A percentile compares a stretch with the other conserved stretches of the same genome.
phyloP scores from a whole-genome alignment of 2,329 filamentous ascomycete genomes.

The Periconia sp. region DNA sequence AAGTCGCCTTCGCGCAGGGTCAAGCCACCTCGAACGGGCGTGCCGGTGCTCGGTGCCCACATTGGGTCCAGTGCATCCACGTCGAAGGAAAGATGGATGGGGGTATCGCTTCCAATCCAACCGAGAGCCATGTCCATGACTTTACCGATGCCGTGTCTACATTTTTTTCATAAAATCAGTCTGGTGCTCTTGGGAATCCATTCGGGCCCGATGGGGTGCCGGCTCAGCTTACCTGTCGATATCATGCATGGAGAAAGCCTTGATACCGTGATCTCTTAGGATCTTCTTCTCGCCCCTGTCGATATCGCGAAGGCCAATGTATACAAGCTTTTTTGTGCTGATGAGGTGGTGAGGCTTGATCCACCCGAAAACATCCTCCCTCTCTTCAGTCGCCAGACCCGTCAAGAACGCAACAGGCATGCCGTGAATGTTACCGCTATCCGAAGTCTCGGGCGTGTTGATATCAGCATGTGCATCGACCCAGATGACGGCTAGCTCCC shows the following conservation, averaged over 20 bases:
- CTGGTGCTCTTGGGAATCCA: not conserved
- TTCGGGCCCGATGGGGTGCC: not conserved
- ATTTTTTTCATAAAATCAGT: conserved; percentile 5
- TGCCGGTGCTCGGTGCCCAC: conserved; percentile 95
- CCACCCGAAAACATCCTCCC: conserved; percentile 87
- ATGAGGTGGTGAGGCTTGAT: conserved; percentile 70
- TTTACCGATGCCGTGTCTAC: conserved; percentile 84
- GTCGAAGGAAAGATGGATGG: conserved; percentile 96
- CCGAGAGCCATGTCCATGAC: conserved; percentile 98
- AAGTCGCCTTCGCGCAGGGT: conserved; percentile 95
- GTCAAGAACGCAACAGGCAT: conserved; percentile 96
- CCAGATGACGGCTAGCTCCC: conserved; percentile 95
- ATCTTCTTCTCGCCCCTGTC: conserved; percentile 94
- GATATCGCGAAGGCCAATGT: conserved; percentile 93
- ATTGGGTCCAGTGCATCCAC: conserved; percentile 94
- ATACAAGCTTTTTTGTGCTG: conserved; percentile 84
- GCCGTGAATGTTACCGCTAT: conserved; percentile 92
- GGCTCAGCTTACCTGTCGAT: conserved; percentile 71
- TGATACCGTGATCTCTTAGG: conserved; percentile 83
- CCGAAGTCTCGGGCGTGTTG: conserved; percentile 89
- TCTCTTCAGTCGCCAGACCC: conserved; percentile 75
- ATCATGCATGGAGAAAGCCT: conserved; percentile 98
- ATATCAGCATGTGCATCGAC: conserved; percentile 98
- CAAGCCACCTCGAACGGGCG: conserved; percentile 87
- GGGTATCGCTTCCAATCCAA: conserved; percentile 91